Evolutionary conservation across 2,329 filamentous ascomycete species (phyloP).

Genomic region (Venturia pyrina): DNA sequence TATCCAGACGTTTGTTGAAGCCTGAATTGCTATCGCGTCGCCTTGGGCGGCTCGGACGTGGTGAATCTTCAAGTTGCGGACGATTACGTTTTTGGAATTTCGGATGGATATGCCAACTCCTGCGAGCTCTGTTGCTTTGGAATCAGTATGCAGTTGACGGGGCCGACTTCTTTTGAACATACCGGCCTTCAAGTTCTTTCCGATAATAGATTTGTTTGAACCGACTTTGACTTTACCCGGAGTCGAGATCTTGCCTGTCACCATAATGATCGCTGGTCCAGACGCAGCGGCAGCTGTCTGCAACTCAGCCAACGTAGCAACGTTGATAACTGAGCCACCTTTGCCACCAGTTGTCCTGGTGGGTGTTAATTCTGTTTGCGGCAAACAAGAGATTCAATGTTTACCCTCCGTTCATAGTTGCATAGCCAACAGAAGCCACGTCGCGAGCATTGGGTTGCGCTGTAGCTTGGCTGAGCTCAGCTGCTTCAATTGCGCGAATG

Average conservation of each 20-base stretch:
- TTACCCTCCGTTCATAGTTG: constrained; percentile 11
- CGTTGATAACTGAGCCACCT: constrained; percentile 26
- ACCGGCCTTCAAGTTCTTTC: constrained; percentile 27
- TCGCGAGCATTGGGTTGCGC: not conserved
- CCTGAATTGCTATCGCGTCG: constrained; percentile 43
- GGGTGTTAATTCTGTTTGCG: not conserved
- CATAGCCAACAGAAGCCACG: constrained; percentile 8
- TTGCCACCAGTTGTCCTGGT: constrained; percentile 27
- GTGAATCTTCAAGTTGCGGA: constrained; percentile 44
- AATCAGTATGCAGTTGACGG: not conserved
- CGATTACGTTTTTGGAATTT: constrained; percentile 42
- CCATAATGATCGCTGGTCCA: constrained; percentile 34
- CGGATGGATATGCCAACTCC: constrained; percentile 40
- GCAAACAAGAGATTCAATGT: not conserved
- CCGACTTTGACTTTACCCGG: constrained; percentile 35
- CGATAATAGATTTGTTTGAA: constrained; percentile 43
- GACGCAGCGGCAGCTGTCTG: constrained; percentile 34
- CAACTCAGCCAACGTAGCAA: constrained; percentile 28
- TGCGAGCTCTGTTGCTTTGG: constrained; percentile 25
- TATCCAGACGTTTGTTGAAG: constrained; percentile 47
- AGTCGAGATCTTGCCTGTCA: constrained; percentile 36
- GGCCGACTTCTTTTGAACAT: not conserved
- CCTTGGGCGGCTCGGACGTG: constrained; percentile 38
- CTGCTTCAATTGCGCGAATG: not conserved
- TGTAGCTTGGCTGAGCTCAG: too few relatives aligned